These are phyloP conservation scores for Botrytis medusae DNA, from an alignment of 2,329 filamentous ascomycete genomes.

Conservation along the genomic window DNA sequence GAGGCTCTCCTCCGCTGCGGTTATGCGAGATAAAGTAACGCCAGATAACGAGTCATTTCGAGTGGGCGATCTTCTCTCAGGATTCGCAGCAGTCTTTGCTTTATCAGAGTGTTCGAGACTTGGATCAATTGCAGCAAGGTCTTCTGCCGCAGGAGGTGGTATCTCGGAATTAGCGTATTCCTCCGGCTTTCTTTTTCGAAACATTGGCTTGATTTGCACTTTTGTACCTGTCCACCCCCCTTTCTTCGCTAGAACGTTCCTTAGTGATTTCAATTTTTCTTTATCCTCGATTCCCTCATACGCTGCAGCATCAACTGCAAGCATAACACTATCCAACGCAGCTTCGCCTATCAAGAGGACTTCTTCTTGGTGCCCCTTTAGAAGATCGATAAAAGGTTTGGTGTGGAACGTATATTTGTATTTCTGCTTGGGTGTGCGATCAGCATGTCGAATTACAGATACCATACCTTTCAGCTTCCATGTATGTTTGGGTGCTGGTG, in stretches of 20 bases:
- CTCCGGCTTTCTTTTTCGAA: constrained; percentile 79
- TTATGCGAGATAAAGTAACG: constrained; percentile 89
- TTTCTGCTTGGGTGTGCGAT: constrained; percentile 97
- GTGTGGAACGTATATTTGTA: constrained; percentile 99
- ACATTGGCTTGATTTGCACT: constrained; percentile 99
- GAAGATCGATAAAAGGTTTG: constrained; percentile 88
- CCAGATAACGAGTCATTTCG: constrained; percentile 85
- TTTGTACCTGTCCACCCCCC: constrained; percentile 94
- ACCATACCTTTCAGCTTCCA: constrained; percentile 99
- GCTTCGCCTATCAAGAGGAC: constrained; percentile 91
- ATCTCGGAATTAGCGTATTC: constrained; percentile 40
- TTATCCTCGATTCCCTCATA: constrained; percentile 78
- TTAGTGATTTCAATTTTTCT: constrained; percentile 80
- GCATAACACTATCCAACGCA: constrained; percentile 82
- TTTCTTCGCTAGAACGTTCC: constrained; percentile 88
- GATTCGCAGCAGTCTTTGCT: constrained; percentile 21
- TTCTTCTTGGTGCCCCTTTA: constrained; percentile 95
- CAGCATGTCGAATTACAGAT: constrained; percentile 91
- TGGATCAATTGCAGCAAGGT: constrained; percentile 1
- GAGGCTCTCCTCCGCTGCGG: constrained; percentile 87
- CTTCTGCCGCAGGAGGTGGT: constrained; percentile 4
- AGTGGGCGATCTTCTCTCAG: constrained; percentile 51
- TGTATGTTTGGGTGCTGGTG: constrained; percentile 78
- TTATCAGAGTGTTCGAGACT: constrained; percentile 20
- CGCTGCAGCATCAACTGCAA: constrained; percentile 81